Percentiles rank a stretch among this genome's conserved stretches.
These are phyloP conservation scores for Daldinia sp. DNA, from an alignment of 2,329 filamentous ascomycete species.

Conservation along the genomic window DNA sequence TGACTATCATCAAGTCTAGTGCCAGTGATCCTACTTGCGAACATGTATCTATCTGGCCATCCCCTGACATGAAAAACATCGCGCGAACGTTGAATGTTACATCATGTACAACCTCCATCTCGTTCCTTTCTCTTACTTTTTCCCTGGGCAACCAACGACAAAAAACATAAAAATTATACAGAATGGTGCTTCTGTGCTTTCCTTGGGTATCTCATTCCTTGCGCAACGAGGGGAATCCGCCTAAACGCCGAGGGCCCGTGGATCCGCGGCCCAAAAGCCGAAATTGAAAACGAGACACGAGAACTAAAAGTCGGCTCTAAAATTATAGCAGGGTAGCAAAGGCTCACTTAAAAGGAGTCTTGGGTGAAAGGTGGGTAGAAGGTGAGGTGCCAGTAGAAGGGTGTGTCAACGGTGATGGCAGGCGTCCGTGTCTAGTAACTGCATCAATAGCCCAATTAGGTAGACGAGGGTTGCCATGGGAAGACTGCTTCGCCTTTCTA, in stretches of 20 bases:
- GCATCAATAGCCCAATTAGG: slow-evolving; percentile 48
- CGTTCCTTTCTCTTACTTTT: neutral
- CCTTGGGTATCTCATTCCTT: slow-evolving; percentile 42
- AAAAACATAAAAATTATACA: neutral
- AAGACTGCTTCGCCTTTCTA: slow-evolving; percentile 41
- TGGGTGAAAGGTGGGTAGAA: slow-evolving; percentile 31
- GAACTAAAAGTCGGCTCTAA: neutral
- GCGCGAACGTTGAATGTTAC: neutral
- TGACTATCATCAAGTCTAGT: neutral
- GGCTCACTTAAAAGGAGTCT: slow-evolving; percentile 44
- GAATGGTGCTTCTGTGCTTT: slow-evolving; percentile 13
- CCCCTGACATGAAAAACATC: neutral
- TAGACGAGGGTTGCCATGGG: slow-evolving; percentile 42
- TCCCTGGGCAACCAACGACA: too few species aligned
- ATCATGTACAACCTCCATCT: neutral
- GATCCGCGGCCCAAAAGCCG: neutral
- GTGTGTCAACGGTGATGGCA: slow-evolving; percentile 35
- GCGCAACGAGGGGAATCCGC: slow-evolving; percentile 17
- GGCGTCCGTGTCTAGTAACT: slow-evolving; percentile 41
- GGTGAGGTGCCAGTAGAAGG: slow-evolving; percentile 23
- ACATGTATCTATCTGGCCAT: neutral
- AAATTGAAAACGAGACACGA: neutral
- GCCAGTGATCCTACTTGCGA: neutral
- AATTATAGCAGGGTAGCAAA: neutral
- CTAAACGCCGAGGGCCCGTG: slow-evolving; percentile 21